Conservation (phyloP, 805 yeast species). For the Tetrapisispora pingtungensis region DNA sequence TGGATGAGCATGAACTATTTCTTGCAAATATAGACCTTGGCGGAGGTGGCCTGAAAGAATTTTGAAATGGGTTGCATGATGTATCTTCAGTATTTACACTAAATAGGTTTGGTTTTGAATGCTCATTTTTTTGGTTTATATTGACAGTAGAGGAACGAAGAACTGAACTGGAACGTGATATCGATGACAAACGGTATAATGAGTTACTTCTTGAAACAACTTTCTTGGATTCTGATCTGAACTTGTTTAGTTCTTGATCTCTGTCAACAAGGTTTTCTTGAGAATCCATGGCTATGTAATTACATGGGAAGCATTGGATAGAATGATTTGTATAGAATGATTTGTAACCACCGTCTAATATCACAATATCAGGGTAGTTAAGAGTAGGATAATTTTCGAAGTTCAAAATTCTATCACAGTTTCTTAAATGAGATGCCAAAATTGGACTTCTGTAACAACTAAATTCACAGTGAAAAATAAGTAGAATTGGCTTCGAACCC, state of each 20-base stretch:
- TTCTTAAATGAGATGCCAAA: constrained; percentile 78
- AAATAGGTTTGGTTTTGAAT: constrained; percentile 11
- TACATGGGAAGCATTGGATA: constrained; percentile 59
- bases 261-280: constrained; percentile 30
- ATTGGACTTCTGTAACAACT: constrained; percentile 89
- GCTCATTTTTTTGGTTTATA: constrained; percentile 14
- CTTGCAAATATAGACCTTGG: background rate
- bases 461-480: constrained; percentile 92
- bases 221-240: constrained; percentile 37
- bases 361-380: constrained; percentile 79
- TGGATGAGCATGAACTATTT: background rate
- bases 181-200: constrained; percentile 12
- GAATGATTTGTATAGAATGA: constrained; percentile 54
- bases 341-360: constrained; percentile 87
- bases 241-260: constrained; percentile 44
- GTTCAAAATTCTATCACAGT: constrained; percentile 69
- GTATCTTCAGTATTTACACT: background rate
- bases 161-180: constrained; percentile 10
- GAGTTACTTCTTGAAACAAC: constrained; percentile 30
- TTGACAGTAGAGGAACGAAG: constrained; percentile 5
- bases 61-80: background rate
- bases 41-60: background rate
- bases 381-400: constrained; percentile 69
- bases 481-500: constrained; percentile 30
- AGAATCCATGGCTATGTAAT: constrained; percentile 73